These are phyloP conservation scores for Pilatotrama ljubarskyi DNA, from an alignment of 768 basidiomycete genomes.

Conservation along the genomic window DNA sequence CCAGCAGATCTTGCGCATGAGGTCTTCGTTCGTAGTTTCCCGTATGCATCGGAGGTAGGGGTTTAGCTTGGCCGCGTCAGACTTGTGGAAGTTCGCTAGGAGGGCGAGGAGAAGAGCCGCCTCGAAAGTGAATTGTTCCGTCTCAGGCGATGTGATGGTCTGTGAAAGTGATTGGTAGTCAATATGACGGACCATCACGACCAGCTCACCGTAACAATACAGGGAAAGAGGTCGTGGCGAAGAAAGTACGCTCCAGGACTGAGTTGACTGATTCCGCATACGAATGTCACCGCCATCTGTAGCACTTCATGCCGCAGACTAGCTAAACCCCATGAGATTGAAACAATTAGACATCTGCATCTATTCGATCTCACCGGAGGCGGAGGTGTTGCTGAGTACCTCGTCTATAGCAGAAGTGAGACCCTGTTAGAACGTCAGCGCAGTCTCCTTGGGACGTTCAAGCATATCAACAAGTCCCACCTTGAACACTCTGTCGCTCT, in stretches of 20 bases:
- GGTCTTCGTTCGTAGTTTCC: constrained; percentile 45
- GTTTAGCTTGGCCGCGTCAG: constrained; percentile 69
- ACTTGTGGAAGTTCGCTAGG: constrained; percentile 71
- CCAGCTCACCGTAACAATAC: constrained; percentile 46
- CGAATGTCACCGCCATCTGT: constrained; percentile 57
- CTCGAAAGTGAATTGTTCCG: constrained; percentile 58
- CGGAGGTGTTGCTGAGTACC: constrained; percentile 44
- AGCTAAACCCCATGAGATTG: no score
- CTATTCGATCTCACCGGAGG: no score
- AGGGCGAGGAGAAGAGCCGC: constrained; percentile 59
- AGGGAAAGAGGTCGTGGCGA: constrained; percentile 59
- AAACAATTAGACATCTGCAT: no score
- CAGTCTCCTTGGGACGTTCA: not conserved
- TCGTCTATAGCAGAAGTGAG: constrained; percentile 50
- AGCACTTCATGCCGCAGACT: constrained; percentile 52
- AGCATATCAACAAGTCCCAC: constrained; percentile 28
- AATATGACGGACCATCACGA: not conserved
- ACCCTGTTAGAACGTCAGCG: constrained; percentile 36
- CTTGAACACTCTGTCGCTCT: constrained; percentile 61
- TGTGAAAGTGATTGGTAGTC: constrained; percentile 24
- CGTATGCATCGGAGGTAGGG: constrained; percentile 58
- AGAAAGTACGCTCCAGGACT: constrained; percentile 76
- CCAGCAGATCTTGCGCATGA: constrained; percentile 62
- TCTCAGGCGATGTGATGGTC: constrained; percentile 59
- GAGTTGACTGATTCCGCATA: constrained; percentile 59